Evolutionary conservation across 352 stramenopile species (phyloP).

Genomic region (Phytopythium kandeliae): DNA sequence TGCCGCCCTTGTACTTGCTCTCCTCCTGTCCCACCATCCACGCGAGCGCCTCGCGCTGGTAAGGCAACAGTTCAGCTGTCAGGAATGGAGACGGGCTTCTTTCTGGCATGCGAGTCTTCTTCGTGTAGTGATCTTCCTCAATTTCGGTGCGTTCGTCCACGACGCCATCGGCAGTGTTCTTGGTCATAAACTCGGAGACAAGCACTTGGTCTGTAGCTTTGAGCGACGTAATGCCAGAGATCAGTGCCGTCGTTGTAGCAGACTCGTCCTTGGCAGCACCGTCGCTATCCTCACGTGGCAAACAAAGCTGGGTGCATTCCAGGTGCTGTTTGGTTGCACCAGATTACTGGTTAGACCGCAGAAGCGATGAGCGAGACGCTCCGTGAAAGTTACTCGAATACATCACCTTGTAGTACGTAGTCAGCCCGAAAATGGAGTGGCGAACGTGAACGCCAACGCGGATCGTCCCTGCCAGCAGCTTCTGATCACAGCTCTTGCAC

Average conservation of each 20-base stretch:
- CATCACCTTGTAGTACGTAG: conserved; percentile 76
- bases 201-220: conserved; percentile 32
- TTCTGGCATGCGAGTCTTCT: conserved; percentile 59
- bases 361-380: no score
- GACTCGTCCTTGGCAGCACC: conserved; percentile 4
- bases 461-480: conserved; percentile 33
- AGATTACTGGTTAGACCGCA: not conserved
- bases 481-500: conserved; percentile 78
- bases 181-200: conserved; percentile 49
- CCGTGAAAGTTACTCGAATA: no score
- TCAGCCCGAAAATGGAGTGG: conserved; percentile 79
- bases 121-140: conserved; percentile 62
- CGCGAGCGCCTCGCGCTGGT: conserved; percentile 96
- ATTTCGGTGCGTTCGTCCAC: conserved; percentile 71
- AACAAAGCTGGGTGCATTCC: conserved; percentile 21
- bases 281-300: conserved; percentile 11
- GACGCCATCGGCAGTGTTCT: conserved; percentile 40
- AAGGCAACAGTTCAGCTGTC: conserved; percentile 93
- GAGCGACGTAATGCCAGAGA: conserved; percentile 41
- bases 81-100: conserved; percentile 73
- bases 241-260: conserved; percentile 21
- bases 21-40: conserved; percentile 95
- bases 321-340: conserved; percentile 18
- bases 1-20: conserved; percentile 88
- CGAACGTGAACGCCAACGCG: conserved; percentile 53